Base-by-base conservation (phyloP, 2,329 filamentous ascomycete genomes). In the Sporothrix dimorphospora region DNA sequence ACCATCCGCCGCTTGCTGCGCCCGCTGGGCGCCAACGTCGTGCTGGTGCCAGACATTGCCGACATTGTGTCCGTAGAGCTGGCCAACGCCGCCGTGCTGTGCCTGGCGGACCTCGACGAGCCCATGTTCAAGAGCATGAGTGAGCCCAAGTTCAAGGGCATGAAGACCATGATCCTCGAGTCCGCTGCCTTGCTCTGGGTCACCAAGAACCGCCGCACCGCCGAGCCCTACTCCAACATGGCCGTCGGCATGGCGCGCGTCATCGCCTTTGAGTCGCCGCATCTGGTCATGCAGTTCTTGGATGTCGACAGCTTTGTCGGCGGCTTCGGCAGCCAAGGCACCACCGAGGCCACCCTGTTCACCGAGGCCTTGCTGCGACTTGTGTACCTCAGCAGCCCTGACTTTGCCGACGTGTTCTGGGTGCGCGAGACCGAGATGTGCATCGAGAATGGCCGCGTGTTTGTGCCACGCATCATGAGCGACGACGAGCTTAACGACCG, bases 381-480 rank as follows among this genome's bases (percentile, higher is more conserved):
- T 2, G 69, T 72, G n/a, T 53, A 38, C 47, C 66, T 72, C 40
- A 45, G 57, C 70, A 71, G 65, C 49, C 49, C 72, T 7, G 67
- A 67, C 9, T 72, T 72, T 38, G n/a, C 24, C 42, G 67, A 73
- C 61, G 65, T 74, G 9, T 66, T 73, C 34, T 73, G 72, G 47
- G 65, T 71, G 4, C 63, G 70, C 30, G 74, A 75, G 73, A 65
- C 72, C 1, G 79, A 81, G 63, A 38, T 79, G 2, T 73, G 73
- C 19, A 53, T 80, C 12, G 40, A 76, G 4, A 47, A 77, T 42
- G 79, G 78, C 1, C 72, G 75, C 3, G 40, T 76, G 5, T 49
- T 77, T 21, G 77, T 81, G 34, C 79, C 80, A 9, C 77, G 80
- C 11, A 67, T 77, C 19, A 45, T 73, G 11, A 71, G 51, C 7